A percentile compares a stretch with the other conserved stretches of the same genome.
phyloP scores from a whole-genome alignment of 768 basidiomycete species.

The Lyophyllum semitale region DNA sequence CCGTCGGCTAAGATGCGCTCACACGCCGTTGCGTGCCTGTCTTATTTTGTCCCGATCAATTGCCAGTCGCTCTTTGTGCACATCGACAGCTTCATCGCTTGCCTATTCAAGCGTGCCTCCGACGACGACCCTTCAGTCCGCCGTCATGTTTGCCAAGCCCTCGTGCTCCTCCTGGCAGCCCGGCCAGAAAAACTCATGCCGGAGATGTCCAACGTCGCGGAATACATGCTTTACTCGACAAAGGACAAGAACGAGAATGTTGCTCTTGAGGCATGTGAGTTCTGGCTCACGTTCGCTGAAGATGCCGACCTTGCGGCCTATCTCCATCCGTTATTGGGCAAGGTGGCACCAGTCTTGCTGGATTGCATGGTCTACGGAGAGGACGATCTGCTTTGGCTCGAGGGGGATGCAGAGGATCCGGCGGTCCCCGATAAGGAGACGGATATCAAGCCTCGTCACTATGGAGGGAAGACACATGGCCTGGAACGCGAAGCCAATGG shows the following conservation, averaged over 20 bases:
- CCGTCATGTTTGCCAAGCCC: slow-evolving; percentile 92
- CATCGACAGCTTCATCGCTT: slow-evolving; percentile 91
- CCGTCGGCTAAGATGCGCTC: slow-evolving; percentile 86
- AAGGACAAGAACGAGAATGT: slow-evolving; percentile 97
- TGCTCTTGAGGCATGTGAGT: slow-evolving; percentile 98
- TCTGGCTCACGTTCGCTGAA: slow-evolving; percentile 99
- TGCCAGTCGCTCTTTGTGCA: slow-evolving; percentile 87
- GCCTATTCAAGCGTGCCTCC: slow-evolving; percentile 91
- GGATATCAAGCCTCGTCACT: slow-evolving; percentile 96
- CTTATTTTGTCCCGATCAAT: slow-evolving; percentile 87
- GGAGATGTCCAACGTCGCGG: slow-evolving; percentile 92
- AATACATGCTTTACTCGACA: slow-evolving; percentile 98
- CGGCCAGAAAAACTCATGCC: slow-evolving; percentile 97
- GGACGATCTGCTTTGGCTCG: slow-evolving; percentile 93
- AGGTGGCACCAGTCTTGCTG: slow-evolving; percentile 92
- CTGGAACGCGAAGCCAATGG: slow-evolving; percentile 69
- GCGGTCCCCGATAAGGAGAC: slow-evolving; percentile 89
- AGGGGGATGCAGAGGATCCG: slow-evolving; percentile 88
- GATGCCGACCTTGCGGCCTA: slow-evolving; percentile 85
- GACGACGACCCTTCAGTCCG: slow-evolving; percentile 95
- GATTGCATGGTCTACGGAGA: slow-evolving; percentile 98
- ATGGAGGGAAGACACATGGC: slow-evolving; percentile 83
- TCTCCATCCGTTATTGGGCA: slow-evolving; percentile 83
- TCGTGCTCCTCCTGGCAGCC: slow-evolving; percentile 89
- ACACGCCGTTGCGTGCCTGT: slow-evolving; percentile 91